Conservation (phyloP, 1,284 basidiomycete species). For the Austropuccinia psidii region DNA sequence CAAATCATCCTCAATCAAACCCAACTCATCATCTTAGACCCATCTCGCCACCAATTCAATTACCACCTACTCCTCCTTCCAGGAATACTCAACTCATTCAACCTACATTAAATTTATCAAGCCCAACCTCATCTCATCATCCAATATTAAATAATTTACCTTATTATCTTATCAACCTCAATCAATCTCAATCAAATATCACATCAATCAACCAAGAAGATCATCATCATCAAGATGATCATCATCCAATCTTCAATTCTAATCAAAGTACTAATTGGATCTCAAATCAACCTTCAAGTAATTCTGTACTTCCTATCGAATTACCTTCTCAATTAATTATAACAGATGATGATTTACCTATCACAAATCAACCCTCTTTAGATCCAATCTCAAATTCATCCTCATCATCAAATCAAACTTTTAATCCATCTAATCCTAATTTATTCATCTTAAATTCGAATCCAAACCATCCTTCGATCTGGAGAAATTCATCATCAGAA, state of each 20-base stretch:
- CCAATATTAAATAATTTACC: not conserved
- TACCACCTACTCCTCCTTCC: not conserved
- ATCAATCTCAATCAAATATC: not conserved
- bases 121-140: not conserved
- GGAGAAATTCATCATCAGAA: constrained; percentile 1
- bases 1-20: too few relatives aligned
- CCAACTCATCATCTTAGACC: not conserved
- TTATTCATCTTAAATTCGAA: not conserved
- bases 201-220: not conserved
- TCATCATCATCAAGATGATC: not conserved
- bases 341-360: too few relatives aligned
- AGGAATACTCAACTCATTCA: not conserved
- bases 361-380: too few relatives aligned
- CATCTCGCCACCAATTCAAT: not conserved
- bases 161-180: not conserved
- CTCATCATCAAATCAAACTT: not conserved
- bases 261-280: not conserved
- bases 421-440: not conserved
- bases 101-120: too few relatives aligned
- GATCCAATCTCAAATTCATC: not conserved
- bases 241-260: not conserved
- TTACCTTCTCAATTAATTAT: not conserved
- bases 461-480: not conserved
- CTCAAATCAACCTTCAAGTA: not conserved
- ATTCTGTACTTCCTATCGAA: not conserved